Evolutionary conservation across 192 early-diverging fungal genomes (phyloP), one percentile per base, ranked within the genome.

Genomic region (Chytriomyces confervae): DNA sequence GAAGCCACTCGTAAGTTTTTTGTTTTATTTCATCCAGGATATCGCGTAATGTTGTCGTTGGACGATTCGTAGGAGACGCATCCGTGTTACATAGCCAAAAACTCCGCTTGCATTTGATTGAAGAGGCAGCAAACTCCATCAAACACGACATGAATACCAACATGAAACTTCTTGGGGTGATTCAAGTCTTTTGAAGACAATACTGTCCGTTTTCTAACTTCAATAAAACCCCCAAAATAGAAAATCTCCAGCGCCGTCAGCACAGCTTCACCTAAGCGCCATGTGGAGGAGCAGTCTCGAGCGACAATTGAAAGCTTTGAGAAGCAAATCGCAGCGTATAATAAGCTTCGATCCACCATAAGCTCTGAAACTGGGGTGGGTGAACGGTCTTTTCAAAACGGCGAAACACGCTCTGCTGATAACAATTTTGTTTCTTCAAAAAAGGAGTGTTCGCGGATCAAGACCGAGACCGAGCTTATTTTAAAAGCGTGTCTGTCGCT

Each of bases 271-370:
- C 69, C 69, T 0, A 70, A 51, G 13, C 47, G 69, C 6, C 46
- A 57, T 9, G 69, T 70, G 2, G 69, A 70, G 23, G 69, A 70
- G 8, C 8, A 51, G 46, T 70, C 69, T 7, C 46, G 69, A n/a
- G 27, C 50, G 3, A 51, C 69, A 0, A 70, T 70, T 29, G 27
- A 53, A 11, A 51, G 69, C 27, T 70, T 70, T 57, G 69, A 70
- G 53, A 29, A 70, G 23, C 8, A 11, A 18, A 51, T 70, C 51
- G 7, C 23, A 45, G 69, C n/a, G 1, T 70, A 70, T 27, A 70
- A 70, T 53, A 70, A 70, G 50, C 53, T 70, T 2, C 10, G 69
- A 27, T 8, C 27, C 29, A 50, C 23, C 9, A 23, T 70, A 7
- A 51, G 1, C 50, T 47, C 27, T 70, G 69, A 24, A 70, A 57